phyloP scores from a whole-genome alignment of 2,329 filamentous ascomycete species.

The Hymenoscyphus linearis region DNA sequence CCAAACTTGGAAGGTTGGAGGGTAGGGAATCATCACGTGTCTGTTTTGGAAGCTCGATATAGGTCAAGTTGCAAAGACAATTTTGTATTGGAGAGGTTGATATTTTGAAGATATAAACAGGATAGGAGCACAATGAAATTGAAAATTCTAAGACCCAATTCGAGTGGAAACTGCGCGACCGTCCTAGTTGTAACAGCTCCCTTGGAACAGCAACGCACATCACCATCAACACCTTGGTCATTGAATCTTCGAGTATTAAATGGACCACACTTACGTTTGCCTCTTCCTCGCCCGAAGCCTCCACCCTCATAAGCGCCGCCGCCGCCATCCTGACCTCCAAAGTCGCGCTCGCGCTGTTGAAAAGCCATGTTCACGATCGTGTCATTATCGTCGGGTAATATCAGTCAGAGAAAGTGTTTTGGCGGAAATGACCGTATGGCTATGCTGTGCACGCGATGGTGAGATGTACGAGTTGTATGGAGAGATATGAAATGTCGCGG shows the following conservation, averaged over 20 bases:
- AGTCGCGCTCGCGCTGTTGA: slow-evolving; percentile 32
- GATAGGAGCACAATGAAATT: not conserved
- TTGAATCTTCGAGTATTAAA: not conserved
- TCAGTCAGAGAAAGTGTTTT: not conserved
- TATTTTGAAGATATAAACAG: not conserved
- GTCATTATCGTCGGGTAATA: slow-evolving; percentile 19
- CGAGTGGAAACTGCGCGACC: not conserved
- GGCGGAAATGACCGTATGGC: not conserved
- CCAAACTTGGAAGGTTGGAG: not conserved
- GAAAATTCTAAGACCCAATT: not conserved
- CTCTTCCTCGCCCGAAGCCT: slow-evolving; percentile 27
- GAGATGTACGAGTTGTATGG: slow-evolving; percentile 9
- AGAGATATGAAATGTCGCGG: slow-evolving; percentile 9
- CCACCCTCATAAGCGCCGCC: slow-evolving; percentile 16
- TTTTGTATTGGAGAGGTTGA: not conserved
- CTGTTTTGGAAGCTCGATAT: not conserved
- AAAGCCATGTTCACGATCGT: slow-evolving; percentile 28
- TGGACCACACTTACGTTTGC: slow-evolving; percentile 29
- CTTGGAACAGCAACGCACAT: not conserved
- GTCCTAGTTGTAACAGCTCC: not conserved
- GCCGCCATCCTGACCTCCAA: slow-evolving; percentile 22
- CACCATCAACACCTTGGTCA: not conserved
- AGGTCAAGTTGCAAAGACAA: not conserved
- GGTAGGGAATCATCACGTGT: not conserved
- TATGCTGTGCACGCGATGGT: not conserved